Conservation (phyloP, 257 asterid genomes). For the Marsdenia floribunda region DNA sequence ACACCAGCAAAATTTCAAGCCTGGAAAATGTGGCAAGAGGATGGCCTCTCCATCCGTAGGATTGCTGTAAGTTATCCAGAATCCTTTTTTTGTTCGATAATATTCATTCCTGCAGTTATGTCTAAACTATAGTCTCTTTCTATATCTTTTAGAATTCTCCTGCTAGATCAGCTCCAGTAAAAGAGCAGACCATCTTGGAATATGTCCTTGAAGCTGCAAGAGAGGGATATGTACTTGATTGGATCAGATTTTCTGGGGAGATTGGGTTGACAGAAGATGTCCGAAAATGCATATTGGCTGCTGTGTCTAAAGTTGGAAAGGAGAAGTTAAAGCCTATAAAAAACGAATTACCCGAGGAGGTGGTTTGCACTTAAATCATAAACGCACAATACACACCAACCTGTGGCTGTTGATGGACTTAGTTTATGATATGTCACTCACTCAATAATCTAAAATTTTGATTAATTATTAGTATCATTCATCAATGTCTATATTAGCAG, state of each 20-base stretch:
- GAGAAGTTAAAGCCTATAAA: conserved; percentile 83
- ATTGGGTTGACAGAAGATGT: conserved; percentile 53
- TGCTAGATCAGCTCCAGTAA: conserved; percentile 77
- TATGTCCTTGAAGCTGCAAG: conserved; percentile 78
- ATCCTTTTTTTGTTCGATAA: not conserved
- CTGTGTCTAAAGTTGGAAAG: conserved; percentile 58
- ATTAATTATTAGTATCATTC: not conserved
- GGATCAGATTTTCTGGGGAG: conserved; percentile 69
- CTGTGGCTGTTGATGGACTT: not conserved
- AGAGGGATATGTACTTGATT: conserved; percentile 66
- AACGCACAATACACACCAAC: not conserved
- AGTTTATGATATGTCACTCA: not conserved
- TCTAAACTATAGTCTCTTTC: conserved; percentile 6
- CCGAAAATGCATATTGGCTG: conserved; percentile 39
- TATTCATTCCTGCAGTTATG: not conserved
- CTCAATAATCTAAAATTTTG: not conserved
- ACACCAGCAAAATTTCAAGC: conserved; percentile 78
- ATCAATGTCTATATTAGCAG: conserved; percentile 27
- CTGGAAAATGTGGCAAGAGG: conserved; percentile 95
- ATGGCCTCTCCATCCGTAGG: conserved; percentile 48
- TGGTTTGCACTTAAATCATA: conserved; percentile 24
- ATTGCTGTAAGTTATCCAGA: conserved; percentile 55
- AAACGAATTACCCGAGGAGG: conserved; percentile 85
- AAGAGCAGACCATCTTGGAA: conserved; percentile 60
- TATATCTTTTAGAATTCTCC: conserved; percentile 52